Percentiles rank a stretch among this genome's conserved stretches.
These are phyloP conservation scores for Stephania cephalantha DNA, from an alignment of 164 flowering plant genomes.

Conservation along the genomic window DNA sequence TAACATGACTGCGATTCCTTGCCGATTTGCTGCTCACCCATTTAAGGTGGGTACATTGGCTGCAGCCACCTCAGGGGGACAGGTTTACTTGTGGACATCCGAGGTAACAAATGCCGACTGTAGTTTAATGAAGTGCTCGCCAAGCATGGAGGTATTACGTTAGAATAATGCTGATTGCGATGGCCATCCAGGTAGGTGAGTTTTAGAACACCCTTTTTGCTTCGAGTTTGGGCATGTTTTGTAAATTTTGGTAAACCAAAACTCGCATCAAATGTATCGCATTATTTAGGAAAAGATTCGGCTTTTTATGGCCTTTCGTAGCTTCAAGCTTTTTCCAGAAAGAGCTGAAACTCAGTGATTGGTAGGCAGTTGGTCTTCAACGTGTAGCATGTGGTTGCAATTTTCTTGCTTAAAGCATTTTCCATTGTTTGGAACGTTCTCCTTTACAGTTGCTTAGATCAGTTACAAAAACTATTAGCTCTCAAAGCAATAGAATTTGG, in stretches of 20 bases:
- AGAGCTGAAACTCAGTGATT: too few relatives aligned
- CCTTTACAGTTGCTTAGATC: too few relatives aligned
- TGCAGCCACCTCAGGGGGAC: slow-evolving; percentile 71
- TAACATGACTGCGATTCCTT: slow-evolving; percentile 70
- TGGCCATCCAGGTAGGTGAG: neutral
- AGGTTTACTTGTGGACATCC: slow-evolving; percentile 68
- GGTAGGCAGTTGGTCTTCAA: too few relatives aligned
- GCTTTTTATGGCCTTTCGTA: too few relatives aligned
- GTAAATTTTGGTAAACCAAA: neutral
- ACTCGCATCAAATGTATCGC: neutral
- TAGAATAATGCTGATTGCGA: neutral
- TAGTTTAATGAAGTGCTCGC: neutral
- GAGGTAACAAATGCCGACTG: neutral
- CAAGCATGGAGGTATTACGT: neutral
- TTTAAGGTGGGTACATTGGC: slow-evolving; percentile 64
- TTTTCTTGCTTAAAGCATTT: too few relatives aligned
- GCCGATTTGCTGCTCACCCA: slow-evolving; percentile 76
- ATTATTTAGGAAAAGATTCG: too few relatives aligned
- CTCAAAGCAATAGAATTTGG: too few relatives aligned
- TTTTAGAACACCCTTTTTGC: neutral
- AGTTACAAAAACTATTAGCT: too few relatives aligned
- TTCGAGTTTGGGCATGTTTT: neutral
- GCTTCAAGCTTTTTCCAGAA: too few relatives aligned
- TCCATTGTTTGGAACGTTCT: too few relatives aligned
- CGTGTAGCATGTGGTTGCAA: too few relatives aligned